phyloP scores from a whole-genome alignment of 2,329 filamentous ascomycete species.

The Ilyonectria robusta region DNA sequence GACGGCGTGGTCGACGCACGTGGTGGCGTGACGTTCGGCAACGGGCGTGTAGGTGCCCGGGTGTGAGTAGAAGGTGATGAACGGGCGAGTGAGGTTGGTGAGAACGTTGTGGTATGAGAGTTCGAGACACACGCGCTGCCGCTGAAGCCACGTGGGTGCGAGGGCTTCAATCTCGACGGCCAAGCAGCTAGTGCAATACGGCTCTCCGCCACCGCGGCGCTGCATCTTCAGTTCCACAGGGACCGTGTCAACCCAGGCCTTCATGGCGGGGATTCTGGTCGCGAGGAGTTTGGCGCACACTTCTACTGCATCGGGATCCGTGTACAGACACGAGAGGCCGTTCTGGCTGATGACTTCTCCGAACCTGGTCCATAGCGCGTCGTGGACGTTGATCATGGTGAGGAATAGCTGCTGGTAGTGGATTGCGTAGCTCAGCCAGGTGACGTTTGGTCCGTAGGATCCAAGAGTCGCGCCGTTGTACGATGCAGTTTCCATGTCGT shows the following conservation, averaged over 20 bases:
- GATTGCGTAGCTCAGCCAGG: slow-evolving; percentile 42
- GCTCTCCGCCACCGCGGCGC: slow-evolving; percentile 47
- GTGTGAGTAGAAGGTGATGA: slow-evolving; percentile 52
- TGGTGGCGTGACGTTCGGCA: slow-evolving; percentile 34
- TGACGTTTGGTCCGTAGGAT: slow-evolving; percentile 33
- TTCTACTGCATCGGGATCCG: slow-evolving; percentile 37
- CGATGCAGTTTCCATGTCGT: slow-evolving; percentile 30
- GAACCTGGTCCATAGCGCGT: slow-evolving; percentile 48
- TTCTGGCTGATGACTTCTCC: slow-evolving; percentile 20
- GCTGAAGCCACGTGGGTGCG: slow-evolving; percentile 58
- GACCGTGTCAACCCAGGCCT: slow-evolving; percentile 47
- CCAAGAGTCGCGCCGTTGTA: slow-evolving; percentile 34
- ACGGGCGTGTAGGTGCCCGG: slow-evolving; percentile 29
- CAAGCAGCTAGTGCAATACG: slow-evolving; percentile 54
- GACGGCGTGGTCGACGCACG: slow-evolving; percentile 43
- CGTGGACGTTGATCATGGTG: slow-evolving; percentile 44
- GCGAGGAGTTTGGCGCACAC: slow-evolving; percentile 34
- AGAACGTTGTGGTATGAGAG: slow-evolving; percentile 57
- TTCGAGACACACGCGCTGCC: slow-evolving; percentile 57
- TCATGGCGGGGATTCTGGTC: slow-evolving; percentile 50
- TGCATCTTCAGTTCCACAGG: slow-evolving; percentile 54
- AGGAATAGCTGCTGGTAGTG: slow-evolving; percentile 33
- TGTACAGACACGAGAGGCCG: slow-evolving; percentile 30
- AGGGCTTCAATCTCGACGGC: slow-evolving; percentile 44
- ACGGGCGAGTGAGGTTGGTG: slow-evolving; percentile 56